These are phyloP conservation scores for Phytopythium montanum DNA, from an alignment of 352 stramenopile genomes.

Conservation along the genomic window DNA sequence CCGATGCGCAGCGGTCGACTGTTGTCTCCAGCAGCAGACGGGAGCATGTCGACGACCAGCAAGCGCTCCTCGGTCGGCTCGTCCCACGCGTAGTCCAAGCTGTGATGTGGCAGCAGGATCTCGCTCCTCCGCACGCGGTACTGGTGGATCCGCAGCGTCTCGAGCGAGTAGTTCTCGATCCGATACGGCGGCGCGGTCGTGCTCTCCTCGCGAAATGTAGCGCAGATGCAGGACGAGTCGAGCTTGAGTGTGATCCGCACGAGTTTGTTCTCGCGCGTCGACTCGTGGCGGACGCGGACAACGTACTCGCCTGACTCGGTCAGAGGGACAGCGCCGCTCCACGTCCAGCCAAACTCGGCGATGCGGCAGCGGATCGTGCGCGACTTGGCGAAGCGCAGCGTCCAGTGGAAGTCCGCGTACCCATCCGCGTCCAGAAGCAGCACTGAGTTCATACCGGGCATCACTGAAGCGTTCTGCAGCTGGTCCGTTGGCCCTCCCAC, in stretches of 20 bases:
- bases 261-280: constrained; percentile 73
- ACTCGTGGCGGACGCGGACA: constrained; percentile 80
- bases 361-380: constrained; percentile 79
- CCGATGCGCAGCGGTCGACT: constrained; percentile 82
- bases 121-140: constrained; percentile 78
- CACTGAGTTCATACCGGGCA: constrained; percentile 66
- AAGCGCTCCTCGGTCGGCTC: constrained; percentile 77
- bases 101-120: constrained; percentile 84
- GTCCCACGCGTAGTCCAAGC: constrained; percentile 86
- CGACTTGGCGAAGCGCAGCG: constrained; percentile 55
- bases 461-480: constrained; percentile 41
- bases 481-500: constrained; percentile 19
- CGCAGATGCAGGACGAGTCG: constrained; percentile 71
- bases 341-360: constrained; percentile 72
- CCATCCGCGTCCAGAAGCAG: constrained; percentile 64
- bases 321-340: constrained; percentile 79
- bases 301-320: constrained; percentile 76
- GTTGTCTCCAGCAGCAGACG: constrained; percentile 83
- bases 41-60: constrained; percentile 86
- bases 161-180: constrained; percentile 87
- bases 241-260: constrained; percentile 77
- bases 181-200: constrained; percentile 79
- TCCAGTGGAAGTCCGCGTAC: constrained; percentile 86
- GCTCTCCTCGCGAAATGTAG: constrained; percentile 78
- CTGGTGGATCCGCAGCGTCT: constrained; percentile 85